Evolutionary conservation across 495 filamentous ascomycete genomes (phyloP).

Genomic region (Baudoinia panamericana): DNA sequence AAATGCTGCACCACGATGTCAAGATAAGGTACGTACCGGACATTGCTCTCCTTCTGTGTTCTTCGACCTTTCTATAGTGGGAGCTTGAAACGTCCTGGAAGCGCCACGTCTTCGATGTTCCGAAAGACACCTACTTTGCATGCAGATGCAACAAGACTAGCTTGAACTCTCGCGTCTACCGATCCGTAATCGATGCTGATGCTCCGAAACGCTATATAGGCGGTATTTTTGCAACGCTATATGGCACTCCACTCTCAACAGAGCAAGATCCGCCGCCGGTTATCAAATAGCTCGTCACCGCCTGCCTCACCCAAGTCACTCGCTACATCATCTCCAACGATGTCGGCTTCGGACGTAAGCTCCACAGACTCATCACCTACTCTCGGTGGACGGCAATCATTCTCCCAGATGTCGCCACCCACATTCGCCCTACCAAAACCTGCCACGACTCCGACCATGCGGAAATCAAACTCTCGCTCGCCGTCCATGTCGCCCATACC

Average conservation of each 20-base stretch:
- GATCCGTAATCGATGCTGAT: neutral
- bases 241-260: conserved; percentile 42
- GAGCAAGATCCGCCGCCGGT: conserved; percentile 38
- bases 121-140: too few relatives aligned
- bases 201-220: conserved; percentile 11
- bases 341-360: conserved; percentile 6
- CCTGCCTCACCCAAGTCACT: conserved; percentile 11
- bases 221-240: conserved; percentile 43
- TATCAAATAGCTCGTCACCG: conserved; percentile 22
- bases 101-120: too few relatives aligned
- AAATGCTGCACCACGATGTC: too few relatives aligned
- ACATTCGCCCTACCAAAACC: conserved; percentile 1
- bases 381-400: neutral
- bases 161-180: too few relatives aligned
- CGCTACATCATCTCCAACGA: neutral
- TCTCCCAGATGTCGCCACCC: conserved; percentile 1
- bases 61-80: too few relatives aligned
- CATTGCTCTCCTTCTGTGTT: too few relatives aligned
- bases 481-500: conserved; percentile 12
- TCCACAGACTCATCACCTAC: conserved; percentile 9
- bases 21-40: too few relatives aligned
- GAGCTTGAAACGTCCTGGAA: too few relatives aligned
- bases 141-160: too few relatives aligned
- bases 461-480: conserved; percentile 1
- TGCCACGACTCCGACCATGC: neutral